Evolutionary conservation across 2,329 filamentous ascomycete genomes (phyloP), one percentile per base, ranked within the genome.

Genomic region (Alternaria gaisen): DNA sequence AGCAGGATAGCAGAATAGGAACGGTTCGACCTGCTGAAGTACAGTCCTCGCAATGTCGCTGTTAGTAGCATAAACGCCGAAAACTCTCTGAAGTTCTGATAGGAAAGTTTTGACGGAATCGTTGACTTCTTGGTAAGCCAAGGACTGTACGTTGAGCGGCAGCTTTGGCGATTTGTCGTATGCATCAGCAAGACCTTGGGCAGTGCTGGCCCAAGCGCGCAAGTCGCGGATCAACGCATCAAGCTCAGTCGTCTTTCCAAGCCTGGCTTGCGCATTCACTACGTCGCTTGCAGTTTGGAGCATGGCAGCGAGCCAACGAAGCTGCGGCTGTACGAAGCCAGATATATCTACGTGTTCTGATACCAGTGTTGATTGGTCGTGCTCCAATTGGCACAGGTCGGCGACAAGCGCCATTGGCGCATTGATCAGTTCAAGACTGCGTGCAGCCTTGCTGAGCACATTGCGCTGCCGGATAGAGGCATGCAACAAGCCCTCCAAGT

Each of bases 401-500:
- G 53, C 42, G 22, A 80, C 56, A n/a, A 81, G 72, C 0, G 66
- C 60, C 2, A 83, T 75, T 1, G 79, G 77, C 14, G 72, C 72
- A 12, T 72, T 69, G 11, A 85, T 70, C 1, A 80, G 75, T 14
- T 72, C 74, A 3, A 82, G 66, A 12, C 79, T 72, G 18, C 63
- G 51, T 7, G 62, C 56, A 42, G 74, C 70, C 32, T 65, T 72
- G 53, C 65, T 77, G 66, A 42, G 82, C 6, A 80, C 77, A 47
- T 76, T 77, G 60, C 90, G 84, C 75, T 94, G 91, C 4, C 81
- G 79, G 12, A 92, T 73, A 1, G 87, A 76, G n/a, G 88, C 80
- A 60, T 90, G 85, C 30, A 98, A 82, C 60, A 97, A 84, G 26
- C 94, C 93, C 76, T 99, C 95, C n/a, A 97, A 82, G 66, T 92